Base-by-base conservation (phyloP, 805 yeast genomes). In the Yamadazyma tumulicola region DNA sequence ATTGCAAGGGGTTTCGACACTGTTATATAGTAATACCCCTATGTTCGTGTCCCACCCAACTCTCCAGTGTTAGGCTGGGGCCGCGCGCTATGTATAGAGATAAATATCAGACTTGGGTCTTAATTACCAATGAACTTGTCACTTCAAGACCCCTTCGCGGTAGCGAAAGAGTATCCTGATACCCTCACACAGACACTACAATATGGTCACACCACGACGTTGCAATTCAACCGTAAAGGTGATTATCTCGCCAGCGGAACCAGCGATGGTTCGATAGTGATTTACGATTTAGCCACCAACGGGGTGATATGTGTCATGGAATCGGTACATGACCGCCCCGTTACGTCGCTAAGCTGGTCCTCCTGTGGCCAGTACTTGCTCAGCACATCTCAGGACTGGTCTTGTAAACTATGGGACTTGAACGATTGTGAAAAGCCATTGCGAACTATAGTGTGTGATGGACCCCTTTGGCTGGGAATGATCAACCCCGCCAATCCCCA, bases 111-210 rank as follows among this genome's bases (percentile, higher is more conserved):
- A n/a, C n/a, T n/a, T n/a, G n/a, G n/a, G 7, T 25, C 12, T 26
- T 12, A 26, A 26, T 19, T 26, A 20, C 18, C 25, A 23, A 85
- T 85, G 93, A 89, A 89, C 56, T 65, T 88, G 21, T 70, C 93
- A 7, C 69, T 91, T 16, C 75, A 85, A 44, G 97, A 89, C 57
- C 97, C 97, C 3, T 86, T 87, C 56, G 78, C 91, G 2, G 88
- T 91, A 15, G 81, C 95, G 14, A 87, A 86, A 51, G 97, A 89
- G 52, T 89, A 75, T 49, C 97, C 97, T 0, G 96, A 89, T 41
- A 73, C 81, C 1, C 72, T 86, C n/a, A 74, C 83, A 2, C 79
- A 79, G 41, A 79, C 89, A 0, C 60, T 87, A 9, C 75, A 74
- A 9, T 77, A 77, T 35, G 81, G 87, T 1, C 77, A 74, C 42